These are phyloP conservation scores for Malbranchea cinnamomea DNA, from an alignment of 2,329 filamentous ascomycete species.

Conservation along the genomic window DNA sequence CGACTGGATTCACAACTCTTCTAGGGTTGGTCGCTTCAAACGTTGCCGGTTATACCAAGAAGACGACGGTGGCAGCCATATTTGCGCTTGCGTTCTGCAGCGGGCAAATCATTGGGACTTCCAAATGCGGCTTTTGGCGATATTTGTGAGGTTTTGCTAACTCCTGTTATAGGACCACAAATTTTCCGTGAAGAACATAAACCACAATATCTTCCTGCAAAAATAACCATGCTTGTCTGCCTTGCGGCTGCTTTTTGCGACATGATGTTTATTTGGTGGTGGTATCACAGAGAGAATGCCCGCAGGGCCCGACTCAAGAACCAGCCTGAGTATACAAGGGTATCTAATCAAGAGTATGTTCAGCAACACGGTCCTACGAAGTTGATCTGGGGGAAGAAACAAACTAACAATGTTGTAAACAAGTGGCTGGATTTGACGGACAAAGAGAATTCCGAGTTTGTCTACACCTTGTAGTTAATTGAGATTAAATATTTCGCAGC, in stretches of 20 bases:
- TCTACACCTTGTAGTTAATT: slow-evolving; percentile 43
- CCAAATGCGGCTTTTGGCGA: neutral
- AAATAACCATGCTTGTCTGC: slow-evolving; percentile 16
- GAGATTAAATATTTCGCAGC: too few species aligned
- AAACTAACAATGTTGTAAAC: neutral
- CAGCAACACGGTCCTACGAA: neutral
- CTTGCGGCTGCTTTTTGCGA: slow-evolving; percentile 29
- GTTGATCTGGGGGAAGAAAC: slow-evolving; percentile 6
- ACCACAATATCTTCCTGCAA: slow-evolving; percentile 27
- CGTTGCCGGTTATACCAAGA: slow-evolving; percentile 39
- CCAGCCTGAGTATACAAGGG: slow-evolving; percentile 41
- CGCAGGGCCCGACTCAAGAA: slow-evolving; percentile 41
- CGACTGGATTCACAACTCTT: slow-evolving; percentile 49
- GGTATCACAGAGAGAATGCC: slow-evolving; percentile 43
- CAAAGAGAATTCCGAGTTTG: slow-evolving; percentile 49
- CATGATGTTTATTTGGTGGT: slow-evolving; percentile 47
- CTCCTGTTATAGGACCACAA: slow-evolving; percentile 29
- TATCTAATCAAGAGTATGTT: slow-evolving; percentile 51
- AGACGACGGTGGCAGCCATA: slow-evolving; percentile 36
- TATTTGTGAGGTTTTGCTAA: neutral
- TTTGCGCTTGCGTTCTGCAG: slow-evolving; percentile 34
- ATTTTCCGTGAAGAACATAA: slow-evolving; percentile 38
- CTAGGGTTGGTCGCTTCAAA: slow-evolving; percentile 50
- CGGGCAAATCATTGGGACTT: slow-evolving; percentile 41
- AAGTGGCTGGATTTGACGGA: slow-evolving; percentile 50